Conservation (phyloP, 1,139 yeast species). For the Saccharomyces hybrid region DNA sequence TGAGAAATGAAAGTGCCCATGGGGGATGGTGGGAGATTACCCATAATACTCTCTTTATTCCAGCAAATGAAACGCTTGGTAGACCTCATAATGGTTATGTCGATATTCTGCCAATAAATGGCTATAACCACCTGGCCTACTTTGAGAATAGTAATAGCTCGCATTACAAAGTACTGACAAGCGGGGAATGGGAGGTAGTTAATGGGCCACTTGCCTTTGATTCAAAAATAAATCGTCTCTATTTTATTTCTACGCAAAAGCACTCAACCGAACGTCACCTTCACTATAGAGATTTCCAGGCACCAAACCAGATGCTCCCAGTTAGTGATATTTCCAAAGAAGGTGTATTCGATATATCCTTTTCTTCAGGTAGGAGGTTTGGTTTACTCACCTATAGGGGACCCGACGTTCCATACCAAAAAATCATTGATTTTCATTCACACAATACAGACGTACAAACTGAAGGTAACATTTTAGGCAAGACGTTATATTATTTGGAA, state of each 20-base stretch:
- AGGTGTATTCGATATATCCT: slow-evolving; percentile 64
- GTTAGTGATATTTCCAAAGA: slow-evolving; percentile 48
- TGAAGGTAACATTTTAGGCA: slow-evolving; percentile 25
- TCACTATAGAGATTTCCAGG: slow-evolving; percentile 40
- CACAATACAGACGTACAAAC: slow-evolving; percentile 13
- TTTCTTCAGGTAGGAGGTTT: slow-evolving; percentile 60
- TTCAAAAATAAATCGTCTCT: slow-evolving; percentile 45
- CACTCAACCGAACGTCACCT: slow-evolving; percentile 57
- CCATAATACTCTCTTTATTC: slow-evolving; percentile 61
- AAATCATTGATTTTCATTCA: slow-evolving; percentile 44
- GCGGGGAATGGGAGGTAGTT: slow-evolving; percentile 66
- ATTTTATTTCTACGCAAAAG: slow-evolving; percentile 57
- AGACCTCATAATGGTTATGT: slow-evolving; percentile 54
- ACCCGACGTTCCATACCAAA: slow-evolving; percentile 60
- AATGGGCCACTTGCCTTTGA: slow-evolving; percentile 57
- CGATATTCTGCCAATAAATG: slow-evolving; percentile 60
- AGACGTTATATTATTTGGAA: slow-evolving; percentile 36
- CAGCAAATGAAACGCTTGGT: slow-evolving; percentile 41
- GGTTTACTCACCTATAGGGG: slow-evolving; percentile 54
- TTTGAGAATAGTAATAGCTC: slow-evolving; percentile 47
- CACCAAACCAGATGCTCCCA: slow-evolving; percentile 38
- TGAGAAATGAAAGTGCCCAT: slow-evolving; percentile 41
- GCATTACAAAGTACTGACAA: slow-evolving; percentile 47
- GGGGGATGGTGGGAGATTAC: slow-evolving; percentile 77
- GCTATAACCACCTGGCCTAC: slow-evolving; percentile 65